These are phyloP conservation scores for Xylaria sp. DNA, from an alignment of 2,329 filamentous ascomycete species.

Conservation along the genomic window DNA sequence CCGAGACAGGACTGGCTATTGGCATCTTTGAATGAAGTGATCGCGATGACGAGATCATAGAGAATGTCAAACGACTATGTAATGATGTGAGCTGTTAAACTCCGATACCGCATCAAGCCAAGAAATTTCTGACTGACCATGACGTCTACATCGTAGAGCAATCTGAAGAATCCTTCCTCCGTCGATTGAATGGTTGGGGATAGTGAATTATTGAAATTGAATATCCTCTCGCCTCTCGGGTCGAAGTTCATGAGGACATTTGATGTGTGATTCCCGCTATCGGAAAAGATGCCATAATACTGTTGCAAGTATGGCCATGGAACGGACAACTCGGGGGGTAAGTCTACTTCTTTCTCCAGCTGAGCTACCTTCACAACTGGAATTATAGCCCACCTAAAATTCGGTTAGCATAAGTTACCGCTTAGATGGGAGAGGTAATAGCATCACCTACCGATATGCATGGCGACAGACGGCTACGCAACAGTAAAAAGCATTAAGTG, in stretches of 20 bases:
- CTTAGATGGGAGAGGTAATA: no score
- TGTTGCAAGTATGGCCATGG: conserved; percentile 11
- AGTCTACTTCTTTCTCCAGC: conserved; percentile 6
- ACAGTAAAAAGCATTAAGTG: conserved; percentile 9
- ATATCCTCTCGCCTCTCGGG: background rate
- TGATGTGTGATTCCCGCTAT: conserved; percentile 14
- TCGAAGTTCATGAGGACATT: conserved; percentile 20
- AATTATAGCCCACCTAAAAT: background rate
- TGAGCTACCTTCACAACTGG: conserved; percentile 10
- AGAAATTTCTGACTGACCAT: background rate
- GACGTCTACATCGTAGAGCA: conserved; percentile 6
- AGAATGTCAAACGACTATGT: no score
- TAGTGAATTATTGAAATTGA: background rate
- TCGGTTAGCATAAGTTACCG: no score
- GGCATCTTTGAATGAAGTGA: background rate
- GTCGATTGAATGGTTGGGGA: background rate
- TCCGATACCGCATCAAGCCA: no score
- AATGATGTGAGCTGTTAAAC: no score
- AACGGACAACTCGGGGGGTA: background rate
- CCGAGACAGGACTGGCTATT: background rate
- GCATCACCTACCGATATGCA: conserved; percentile 9
- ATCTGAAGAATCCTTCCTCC: conserved; percentile 10
- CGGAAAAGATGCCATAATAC: background rate
- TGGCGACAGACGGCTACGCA: conserved; percentile 8
- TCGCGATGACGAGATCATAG: no score